Base-by-base conservation (phyloP, 306 rosid species). In the Pyrus bretschneideri region DNA sequence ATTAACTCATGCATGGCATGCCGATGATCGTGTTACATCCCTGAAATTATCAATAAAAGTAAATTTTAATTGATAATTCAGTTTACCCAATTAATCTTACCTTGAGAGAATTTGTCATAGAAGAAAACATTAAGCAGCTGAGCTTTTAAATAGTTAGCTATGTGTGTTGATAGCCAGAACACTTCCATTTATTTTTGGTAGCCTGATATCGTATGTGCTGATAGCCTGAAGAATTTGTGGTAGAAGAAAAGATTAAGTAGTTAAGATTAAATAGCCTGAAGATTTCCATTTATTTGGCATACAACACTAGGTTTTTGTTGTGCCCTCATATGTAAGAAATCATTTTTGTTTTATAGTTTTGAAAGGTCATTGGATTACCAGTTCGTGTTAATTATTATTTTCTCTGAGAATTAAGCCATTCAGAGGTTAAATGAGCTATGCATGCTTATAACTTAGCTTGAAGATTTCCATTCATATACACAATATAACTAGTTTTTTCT, bases 21-120 rank as follows among this genome's bases (percentile, higher is more conserved):
- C 89, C 63, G 88, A 85, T 58, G 96, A 95, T 78, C 97, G 97
- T 71, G 91, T 95, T 33, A 87, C 93, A 79, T 79, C 92, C 67
- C 74, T 95, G 73, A 95, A 87, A 84, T 80, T 90, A 76, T 85
- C 97, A 63, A 81, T 92, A 84, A 89, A 95, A 92, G 98, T 92
- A 76, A 81, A 27, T 77, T 64, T 72, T 58, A 44, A 42, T 71
- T 64, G 31, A 51, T 68, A 46, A 57, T 76, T 74, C 77, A 18
- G 69, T 81, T 72, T 80, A 44, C 46, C 23, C 13, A 46, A 38
- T 38, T 2, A 5, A n/a, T 67, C 70, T 65, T 54, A 42, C 21
- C 13, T 69, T 11, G 58, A 21, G 11, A 65, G 27, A 29, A 52
- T 69, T 65, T 44, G 14, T 31, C 15, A 38, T 35, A 38, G 13